These are phyloP conservation scores for Solanum etuberosum DNA, from an alignment of 257 asterid species.

Conservation along the genomic window DNA sequence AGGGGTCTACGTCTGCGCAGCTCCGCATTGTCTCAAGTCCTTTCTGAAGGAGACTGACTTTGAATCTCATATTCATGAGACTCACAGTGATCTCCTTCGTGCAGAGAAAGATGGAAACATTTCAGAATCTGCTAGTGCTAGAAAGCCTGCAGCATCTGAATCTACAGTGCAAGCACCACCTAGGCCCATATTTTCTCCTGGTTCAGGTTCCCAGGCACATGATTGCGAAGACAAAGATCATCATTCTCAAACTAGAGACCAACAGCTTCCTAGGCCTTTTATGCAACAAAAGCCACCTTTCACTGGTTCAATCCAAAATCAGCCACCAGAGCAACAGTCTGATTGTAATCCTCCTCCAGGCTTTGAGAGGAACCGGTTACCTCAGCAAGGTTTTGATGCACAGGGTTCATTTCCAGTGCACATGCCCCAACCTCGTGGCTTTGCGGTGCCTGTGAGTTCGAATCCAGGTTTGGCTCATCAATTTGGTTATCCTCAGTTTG, in stretches of 20 bases:
- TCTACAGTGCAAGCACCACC: constrained; percentile 86
- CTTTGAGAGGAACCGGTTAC: constrained; percentile 56
- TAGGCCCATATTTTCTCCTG: constrained; percentile 50
- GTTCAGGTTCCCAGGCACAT: constrained; percentile 46
- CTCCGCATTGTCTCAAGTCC: constrained; percentile 93
- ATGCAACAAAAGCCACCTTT: constrained; percentile 49
- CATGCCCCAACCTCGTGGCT: constrained; percentile 26
- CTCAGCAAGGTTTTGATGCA: constrained; percentile 50
- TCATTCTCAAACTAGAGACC: constrained; percentile 46
- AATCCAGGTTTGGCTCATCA: constrained; percentile 51
- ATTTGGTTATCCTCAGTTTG: constrained; percentile 52
- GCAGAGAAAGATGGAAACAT: constrained; percentile 60
- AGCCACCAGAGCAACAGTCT: constrained; percentile 47
- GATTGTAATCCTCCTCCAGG: constrained; percentile 42
- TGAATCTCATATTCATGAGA: constrained; percentile 50
- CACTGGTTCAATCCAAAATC: constrained; percentile 45
- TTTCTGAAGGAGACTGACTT: constrained; percentile 75
- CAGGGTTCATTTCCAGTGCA: constrained; percentile 25
- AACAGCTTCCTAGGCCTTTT: constrained; percentile 37
- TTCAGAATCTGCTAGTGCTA: constrained; percentile 52
- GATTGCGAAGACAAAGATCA: constrained; percentile 54
- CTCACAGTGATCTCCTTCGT: constrained; percentile 55
- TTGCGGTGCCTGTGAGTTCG: constrained; percentile 30
- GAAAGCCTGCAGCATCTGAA: constrained; percentile 74
- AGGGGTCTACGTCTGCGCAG: constrained; percentile 79